Evolutionary conservation across 805 yeast species (phyloP).

Genomic region (Kluyveromyces wickerhamii): DNA sequence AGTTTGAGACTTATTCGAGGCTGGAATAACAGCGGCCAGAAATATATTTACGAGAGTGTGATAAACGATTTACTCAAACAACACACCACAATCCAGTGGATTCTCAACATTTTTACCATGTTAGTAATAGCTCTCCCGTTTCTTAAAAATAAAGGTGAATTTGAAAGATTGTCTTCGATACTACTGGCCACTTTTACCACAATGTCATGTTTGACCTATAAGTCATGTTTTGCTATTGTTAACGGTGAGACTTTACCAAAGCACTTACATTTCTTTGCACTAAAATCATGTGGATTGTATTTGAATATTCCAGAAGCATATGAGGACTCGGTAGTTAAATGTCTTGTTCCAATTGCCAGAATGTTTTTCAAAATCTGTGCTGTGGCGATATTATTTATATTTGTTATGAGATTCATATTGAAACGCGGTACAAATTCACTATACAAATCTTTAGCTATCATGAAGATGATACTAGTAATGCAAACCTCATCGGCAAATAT

Average conservation of each 20-base stretch:
- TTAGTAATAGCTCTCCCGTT: slow-evolving; percentile 18
- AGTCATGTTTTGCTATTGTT: slow-evolving; percentile 42
- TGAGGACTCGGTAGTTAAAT: slow-evolving; percentile 25
- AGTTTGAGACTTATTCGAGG: slow-evolving; percentile 57
- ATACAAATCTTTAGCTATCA: slow-evolving; percentile 15
- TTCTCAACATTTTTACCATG: slow-evolving; percentile 35
- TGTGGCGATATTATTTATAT: slow-evolving; percentile 18
- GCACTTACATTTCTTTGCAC: slow-evolving; percentile 21
- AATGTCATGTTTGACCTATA: slow-evolving; percentile 41
- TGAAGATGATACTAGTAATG: slow-evolving; percentile 38
- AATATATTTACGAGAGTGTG: slow-evolving; percentile 46
- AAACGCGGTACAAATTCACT: slow-evolving; percentile 4
- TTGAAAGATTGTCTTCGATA: slow-evolving; percentile 40
- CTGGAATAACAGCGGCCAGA: slow-evolving; percentile 91
- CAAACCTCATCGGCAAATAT: slow-evolving; percentile 43
- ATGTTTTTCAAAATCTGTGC: slow-evolving; percentile 30
- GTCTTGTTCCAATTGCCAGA: slow-evolving; percentile 31
- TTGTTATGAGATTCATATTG: slow-evolving; percentile 21
- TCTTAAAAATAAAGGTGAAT: slow-evolving; percentile 17
- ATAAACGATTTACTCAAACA: slow-evolving; percentile 37
- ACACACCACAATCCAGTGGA: slow-evolving; percentile 38
- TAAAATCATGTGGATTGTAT: slow-evolving; percentile 9
- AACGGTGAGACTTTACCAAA: slow-evolving; percentile 50
- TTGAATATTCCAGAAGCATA: slow-evolving; percentile 9
- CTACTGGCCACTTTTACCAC: slow-evolving; percentile 33